These are phyloP conservation scores for Carex scoparia DNA, from an alignment of 176 grass and related monocot species.

Conservation along the genomic window DNA sequence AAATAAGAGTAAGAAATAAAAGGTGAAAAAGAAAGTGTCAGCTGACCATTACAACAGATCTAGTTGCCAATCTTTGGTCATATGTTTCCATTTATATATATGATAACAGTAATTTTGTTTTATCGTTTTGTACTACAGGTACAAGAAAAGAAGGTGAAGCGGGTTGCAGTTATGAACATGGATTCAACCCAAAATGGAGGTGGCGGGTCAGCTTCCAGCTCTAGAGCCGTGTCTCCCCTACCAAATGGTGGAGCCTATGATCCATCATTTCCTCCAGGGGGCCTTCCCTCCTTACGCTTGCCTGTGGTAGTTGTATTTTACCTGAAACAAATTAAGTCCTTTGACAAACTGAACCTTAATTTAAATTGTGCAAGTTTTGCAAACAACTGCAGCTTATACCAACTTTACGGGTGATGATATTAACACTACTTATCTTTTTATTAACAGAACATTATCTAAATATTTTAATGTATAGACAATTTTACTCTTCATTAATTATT, in stretches of 20 bases:
- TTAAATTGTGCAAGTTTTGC: not conserved
- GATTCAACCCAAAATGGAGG: slow-evolving; percentile 47
- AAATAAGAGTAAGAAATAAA: not conserved
- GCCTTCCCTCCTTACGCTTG: slow-evolving; percentile 57
- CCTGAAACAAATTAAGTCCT: slow-evolving; percentile 19
- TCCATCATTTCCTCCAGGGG: slow-evolving; percentile 57
- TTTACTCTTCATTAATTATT: too few relatives aligned
- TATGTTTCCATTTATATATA: not conserved
- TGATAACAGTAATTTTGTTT: not conserved
- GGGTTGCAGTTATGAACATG: slow-evolving; percentile 66
- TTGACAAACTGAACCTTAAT: not conserved
- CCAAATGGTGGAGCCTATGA: slow-evolving; percentile 62
- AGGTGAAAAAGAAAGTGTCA: not conserved
- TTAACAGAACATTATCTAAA: too few relatives aligned
- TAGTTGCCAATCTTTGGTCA: not conserved
- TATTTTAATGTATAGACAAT: too few relatives aligned
- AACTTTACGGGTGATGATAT: not conserved
- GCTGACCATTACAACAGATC: not conserved
- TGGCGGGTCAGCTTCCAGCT: slow-evolving; percentile 32
- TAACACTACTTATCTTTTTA: too few relatives aligned
- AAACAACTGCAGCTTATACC: not conserved
- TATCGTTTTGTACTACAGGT: slow-evolving; percentile 40
- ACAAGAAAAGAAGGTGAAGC: slow-evolving; percentile 89
- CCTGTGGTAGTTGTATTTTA: slow-evolving; percentile 78
- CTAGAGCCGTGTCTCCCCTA: slow-evolving; percentile 48